Base-by-base conservation (phyloP, 2,329 filamentous ascomycete species). In the Apiospora rasikravindrae region DNA sequence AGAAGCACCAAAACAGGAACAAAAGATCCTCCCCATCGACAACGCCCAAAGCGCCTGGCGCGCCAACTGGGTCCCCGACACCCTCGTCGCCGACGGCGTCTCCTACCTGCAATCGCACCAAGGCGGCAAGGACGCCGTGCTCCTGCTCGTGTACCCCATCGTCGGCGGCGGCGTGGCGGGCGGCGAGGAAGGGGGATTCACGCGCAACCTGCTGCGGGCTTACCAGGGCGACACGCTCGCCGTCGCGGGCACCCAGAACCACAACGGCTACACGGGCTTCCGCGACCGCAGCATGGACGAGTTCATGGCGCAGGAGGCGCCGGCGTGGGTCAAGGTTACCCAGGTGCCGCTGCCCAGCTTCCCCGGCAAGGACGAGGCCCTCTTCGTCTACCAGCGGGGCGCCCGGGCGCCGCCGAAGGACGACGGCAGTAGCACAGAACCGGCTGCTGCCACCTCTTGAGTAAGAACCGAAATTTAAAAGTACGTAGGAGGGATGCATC, bases 161-260 rank as follows among this genome's bases (percentile, higher is more conserved):
- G 91, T 93, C 0, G 90, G 90, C 22, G 86, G 87, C 24, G 87
- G 88, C 29, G 85, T 91, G 0, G 92, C 91, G 70, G 91, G 90
- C 49, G 90, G 90, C 68, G 86, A 87, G 0, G 89, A 90, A 19
- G 88, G 88, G 4, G 87, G 86, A 26, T 94, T 95, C 77, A 94
- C 92, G 0, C 85, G 86, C 49, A 83, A 84, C 73, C 83, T 93
- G 73, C 81, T 95, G 73, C 83, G 84, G 71, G 88, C 88, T 24
- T 95, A 90, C 78, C 77, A 83, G 57, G 91, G 91, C 44, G 87
- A 91, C 76, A 90, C 87, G 4, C 85, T 94, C 69, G 89, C 92
- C n/a, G 89, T 93, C 19, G 92, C 92, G 1, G 92, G 92, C 26
- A 94, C 93, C 29, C 92, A 94, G 82, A 94, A 94, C 78, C 82